Evolutionary conservation across 2,329 filamentous ascomycete species (phyloP), one percentile per base, ranked within the genome.

Genomic region (Sarocladiaceae sp.): DNA sequence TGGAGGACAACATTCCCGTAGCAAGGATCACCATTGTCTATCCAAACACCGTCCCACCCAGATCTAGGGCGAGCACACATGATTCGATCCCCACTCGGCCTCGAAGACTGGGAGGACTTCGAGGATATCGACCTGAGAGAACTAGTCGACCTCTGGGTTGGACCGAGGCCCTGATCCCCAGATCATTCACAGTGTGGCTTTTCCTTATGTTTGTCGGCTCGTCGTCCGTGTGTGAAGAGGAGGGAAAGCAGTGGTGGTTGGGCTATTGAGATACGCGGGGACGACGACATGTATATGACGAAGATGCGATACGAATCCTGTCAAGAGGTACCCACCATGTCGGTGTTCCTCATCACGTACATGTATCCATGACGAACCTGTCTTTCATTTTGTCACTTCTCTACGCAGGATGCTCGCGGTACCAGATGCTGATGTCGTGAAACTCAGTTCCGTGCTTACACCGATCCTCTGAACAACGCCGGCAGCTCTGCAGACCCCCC

Each of bases 391-490:
- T 39, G 34, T 39, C 33, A 35, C 15, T 19, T 26, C 20, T 15
- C 18, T 16, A 41, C 23, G 21, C 3, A 21, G 3, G 23, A 3
- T 19, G 4, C 24, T 11, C 4, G 9, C 26, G 23, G 37, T 6
- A 27, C 5, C 20, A 18, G 37, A 41, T 41, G 37, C 37, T 41
- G 37, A 41, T 41, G 37, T 41, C 37, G 37, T 41, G 37, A 41
- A 9, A 10, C 29, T 6, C 52, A 80, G 77, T 80, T 81, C 57
- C 77, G 76, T 50, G 69, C 74, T 13, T 80, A 79, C 52, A 76
- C 74, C 29, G 75, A 79, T 53, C 68, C 73, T 12, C 58, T 76
- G 43, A 76, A 72, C 57, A 64, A 69, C 64, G 46, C 62, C 53
- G 55, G 64, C 59, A 44, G 55, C 32, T 72, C 73, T 19, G 62